These are phyloP conservation scores for Lagenidium sp. DNA, from an alignment of 352 stramenopile genomes.

Conservation along the genomic window DNA sequence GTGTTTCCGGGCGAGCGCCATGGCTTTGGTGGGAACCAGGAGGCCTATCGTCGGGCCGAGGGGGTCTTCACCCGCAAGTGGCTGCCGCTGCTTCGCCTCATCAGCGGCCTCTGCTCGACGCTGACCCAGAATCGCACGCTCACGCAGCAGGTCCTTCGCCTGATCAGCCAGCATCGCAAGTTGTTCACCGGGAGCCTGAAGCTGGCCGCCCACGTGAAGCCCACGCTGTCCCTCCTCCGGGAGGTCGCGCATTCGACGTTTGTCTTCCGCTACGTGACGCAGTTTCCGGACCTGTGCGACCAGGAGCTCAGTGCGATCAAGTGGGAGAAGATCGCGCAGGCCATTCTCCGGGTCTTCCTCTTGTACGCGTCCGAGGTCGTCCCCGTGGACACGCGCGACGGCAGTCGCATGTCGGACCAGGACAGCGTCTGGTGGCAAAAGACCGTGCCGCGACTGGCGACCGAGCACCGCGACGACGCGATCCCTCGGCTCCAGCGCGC, in stretches of 20 bases:
- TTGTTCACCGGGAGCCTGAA: constrained; percentile 62
- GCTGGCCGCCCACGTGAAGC: constrained; percentile 26
- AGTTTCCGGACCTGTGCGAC: constrained; percentile 63
- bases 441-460: constrained; percentile 19
- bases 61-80: constrained; percentile 68
- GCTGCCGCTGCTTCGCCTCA: constrained; percentile 54
- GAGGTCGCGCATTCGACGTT: constrained; percentile 75
- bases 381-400: constrained; percentile 18
- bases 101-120: constrained; percentile 47
- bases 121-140: constrained; percentile 64
- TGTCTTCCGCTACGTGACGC: constrained; percentile 67
- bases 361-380: constrained; percentile 51
- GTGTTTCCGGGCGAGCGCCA: constrained; percentile 26
- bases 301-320: constrained; percentile 46
- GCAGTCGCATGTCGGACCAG: constrained; percentile 20
- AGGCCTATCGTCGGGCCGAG: constrained; percentile 51
- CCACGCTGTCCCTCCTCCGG: constrained; percentile 47
- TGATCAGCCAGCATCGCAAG: constrained; percentile 65
- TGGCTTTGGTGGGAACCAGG: constrained; percentile 6
- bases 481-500: constrained; percentile 6
- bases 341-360: constrained; percentile 56
- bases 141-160: constrained; percentile 39
- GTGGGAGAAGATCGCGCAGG: constrained; percentile 71
- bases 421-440: constrained; percentile 32
- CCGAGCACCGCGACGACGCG: constrained; percentile 45